Base-by-base conservation (phyloP, 2,329 filamentous ascomycete genomes). In the Fusarium phyllophilum region DNA sequence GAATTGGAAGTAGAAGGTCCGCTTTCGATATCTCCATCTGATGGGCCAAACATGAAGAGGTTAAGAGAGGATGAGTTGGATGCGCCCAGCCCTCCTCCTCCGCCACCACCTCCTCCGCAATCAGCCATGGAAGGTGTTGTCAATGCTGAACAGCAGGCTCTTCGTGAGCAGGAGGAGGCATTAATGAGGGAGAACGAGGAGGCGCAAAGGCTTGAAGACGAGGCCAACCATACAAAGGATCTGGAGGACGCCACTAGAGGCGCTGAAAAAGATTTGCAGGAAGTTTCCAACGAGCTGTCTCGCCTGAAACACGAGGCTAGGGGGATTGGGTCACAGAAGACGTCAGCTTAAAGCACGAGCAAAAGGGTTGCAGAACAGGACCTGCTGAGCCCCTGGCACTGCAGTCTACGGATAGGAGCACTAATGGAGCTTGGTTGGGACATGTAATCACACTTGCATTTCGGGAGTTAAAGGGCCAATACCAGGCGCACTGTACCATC, bases 31-130 rank as follows among this genome's bases (percentile, higher is more conserved):
- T 88, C 87, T 3, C 88, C 89, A 3, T 85, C 84, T 3, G 90
- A 91, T 74, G 85, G 85, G n/a, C 88, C 88, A 29, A 87, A 85
- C 42, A 80, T 86, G 34, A 90, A 90, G 81, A 85, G 86, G 18
- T 68, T 87, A 58, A 87, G 86, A 72, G 86, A 88, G 61, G 84
- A 86, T 18, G 85, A 86, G 29, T 67, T 68, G 39, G 82, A 84
- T 55, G 81, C 79, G 51, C 77, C 78, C 24, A 78, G 75, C 52
- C 83, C 86, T 10, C 84, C 87, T 1, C 87, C 86, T 0, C 85
- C 87, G 1, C 86, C 87, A 1, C 86, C 87, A 0, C 85, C 86
- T 6, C 85, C 86, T 13, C 85, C 85, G 2, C 82, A 85, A 51
- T 79, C 80, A 31, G 80, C 77, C n/a, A 77, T 80, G 42, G 81